Base-by-base conservation (phyloP, 1,139 yeast genomes). In the Nakaseomyces glabratus region DNA sequence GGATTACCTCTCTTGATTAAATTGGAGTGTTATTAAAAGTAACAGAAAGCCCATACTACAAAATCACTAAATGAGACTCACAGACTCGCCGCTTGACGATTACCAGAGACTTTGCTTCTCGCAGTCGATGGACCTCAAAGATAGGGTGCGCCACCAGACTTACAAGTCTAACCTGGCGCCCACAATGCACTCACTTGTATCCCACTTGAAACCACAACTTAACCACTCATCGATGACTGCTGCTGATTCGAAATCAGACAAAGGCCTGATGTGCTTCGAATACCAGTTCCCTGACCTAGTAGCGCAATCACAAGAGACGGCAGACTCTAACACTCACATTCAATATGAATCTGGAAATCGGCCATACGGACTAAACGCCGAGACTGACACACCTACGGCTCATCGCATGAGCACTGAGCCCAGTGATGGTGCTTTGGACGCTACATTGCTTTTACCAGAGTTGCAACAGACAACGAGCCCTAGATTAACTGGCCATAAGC, bases 11-110 rank as follows among this genome's bases (percentile, higher is more conserved):
- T 5, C 24, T 6, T 5, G n/a, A 8, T 21, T 21, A 21, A 8
- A 21, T 21, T 9, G n/a, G 5, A 8, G 12, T 21, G n/a, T 21
- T 21, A 21, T 21, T 21, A n/a, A 21, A 6, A 21, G 24, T 9
- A 12, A 21, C n/a, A 11, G 6, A 26, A 3, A 17, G 4, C 15
- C 16, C 28, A 24, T 4, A 24, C 6, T 9, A 22, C 11, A 28
- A 19, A 9, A 6, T 16, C 6, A 28, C 5, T n/a, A n/a, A 29
- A 20, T 52, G 12, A 36, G 21, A 21, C 39, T 55, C 4, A 35
- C 52, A 2, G 39, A 37, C 5, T 44, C 41, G 20, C 56, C 58
- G n/a, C 28, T 51, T 22, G 60, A 55, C 34, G 58, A 54, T 34
- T 55, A 52, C 36, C 60, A 55, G 40, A 41, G 59, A 32, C 36